Percentiles rank a stretch among this genome's conserved stretches.
phyloP scores from a whole-genome alignment of 805 yeast species.

The Hyphopichia homilentoma region DNA sequence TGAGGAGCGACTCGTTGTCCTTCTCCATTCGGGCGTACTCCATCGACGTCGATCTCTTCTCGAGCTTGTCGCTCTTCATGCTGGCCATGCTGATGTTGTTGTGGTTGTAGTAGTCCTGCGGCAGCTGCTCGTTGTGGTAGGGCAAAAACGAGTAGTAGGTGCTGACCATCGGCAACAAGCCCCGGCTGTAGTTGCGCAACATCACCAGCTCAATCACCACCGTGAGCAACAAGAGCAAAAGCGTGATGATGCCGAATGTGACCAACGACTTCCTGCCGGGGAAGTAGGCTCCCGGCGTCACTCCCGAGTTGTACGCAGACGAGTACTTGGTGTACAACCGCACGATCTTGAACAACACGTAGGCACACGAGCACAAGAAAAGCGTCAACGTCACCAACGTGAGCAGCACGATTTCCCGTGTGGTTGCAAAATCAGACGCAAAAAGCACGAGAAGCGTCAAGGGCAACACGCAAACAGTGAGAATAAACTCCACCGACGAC shows the following conservation, averaged over 20 bases:
- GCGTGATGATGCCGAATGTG: conserved; percentile 41
- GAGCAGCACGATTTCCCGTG: conserved; percentile 27
- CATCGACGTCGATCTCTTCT: too few species aligned
- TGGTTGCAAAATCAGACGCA: conserved; percentile 33
- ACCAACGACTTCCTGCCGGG: conserved; percentile 44
- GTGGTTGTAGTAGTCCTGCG: background rate
- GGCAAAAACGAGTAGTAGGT: conserved; percentile 7
- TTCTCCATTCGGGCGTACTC: too few species aligned
- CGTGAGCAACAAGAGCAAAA: conserved; percentile 34
- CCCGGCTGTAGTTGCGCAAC: conserved; percentile 14
- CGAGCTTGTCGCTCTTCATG: too few species aligned
- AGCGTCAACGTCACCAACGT: conserved; percentile 22
- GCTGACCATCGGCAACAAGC: conserved; percentile 15
- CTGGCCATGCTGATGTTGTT: conserved; percentile 1
- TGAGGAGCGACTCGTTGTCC: too few species aligned
- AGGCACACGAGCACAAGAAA: conserved; percentile 40
- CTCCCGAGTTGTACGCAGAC: conserved; percentile 25
- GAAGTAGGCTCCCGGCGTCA: conserved; percentile 34
- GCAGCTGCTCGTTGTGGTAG: conserved; percentile 1
- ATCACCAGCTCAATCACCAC: conserved; percentile 16
- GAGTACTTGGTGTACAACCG: conserved; percentile 41
- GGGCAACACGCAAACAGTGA: conserved; percentile 45
- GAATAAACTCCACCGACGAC: conserved; percentile 39
- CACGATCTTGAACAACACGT: conserved; percentile 44
- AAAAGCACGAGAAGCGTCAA: conserved; percentile 35